Conservation (phyloP, 176 grass and related monocot species). For the Cenchrus purpureus region DNA sequence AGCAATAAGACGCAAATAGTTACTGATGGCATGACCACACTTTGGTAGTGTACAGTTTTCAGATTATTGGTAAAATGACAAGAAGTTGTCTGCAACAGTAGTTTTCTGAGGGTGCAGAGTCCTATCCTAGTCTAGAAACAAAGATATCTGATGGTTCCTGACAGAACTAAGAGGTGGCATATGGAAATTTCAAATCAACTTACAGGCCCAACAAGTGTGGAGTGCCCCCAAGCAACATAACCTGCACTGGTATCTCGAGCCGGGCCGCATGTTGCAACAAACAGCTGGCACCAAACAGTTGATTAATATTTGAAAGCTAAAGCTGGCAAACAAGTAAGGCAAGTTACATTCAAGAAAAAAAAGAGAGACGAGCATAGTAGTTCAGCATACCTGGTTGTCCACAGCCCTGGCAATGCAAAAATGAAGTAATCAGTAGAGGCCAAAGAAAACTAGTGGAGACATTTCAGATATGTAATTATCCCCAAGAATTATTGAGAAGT, state of each 20-base stretch:
- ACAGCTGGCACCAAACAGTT: slow-evolving; percentile 38
- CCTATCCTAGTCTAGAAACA: neutral
- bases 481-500: neutral
- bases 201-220: slow-evolving; percentile 91
- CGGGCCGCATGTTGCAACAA: slow-evolving; percentile 84
- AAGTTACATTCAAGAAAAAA: slow-evolving; percentile 20
- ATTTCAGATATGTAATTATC: slow-evolving; percentile 15
- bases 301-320: slow-evolving; percentile 21
- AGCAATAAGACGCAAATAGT: slow-evolving; percentile 28
- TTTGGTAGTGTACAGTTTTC: neutral
- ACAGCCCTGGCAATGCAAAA: slow-evolving; percentile 65
- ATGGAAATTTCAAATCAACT: slow-evolving; percentile 43
- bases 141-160: neutral
- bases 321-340: neutral
- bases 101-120: neutral
- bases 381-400: slow-evolving; percentile 76
- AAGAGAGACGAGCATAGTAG: neutral
- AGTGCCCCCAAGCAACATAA: slow-evolving; percentile 94
- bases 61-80: neutral
- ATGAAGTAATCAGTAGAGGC: slow-evolving; percentile 34
- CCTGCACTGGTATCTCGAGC: slow-evolving; percentile 69
- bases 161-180: neutral
- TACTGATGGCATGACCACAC: neutral
- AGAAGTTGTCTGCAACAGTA: neutral
- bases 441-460: slow-evolving; percentile 2